Percentiles rank a stretch among this genome's conserved stretches.
Evolutionary conservation across 2,329 filamentous ascomycete genomes (phyloP).

Genomic region (Mariannaea sp.): DNA sequence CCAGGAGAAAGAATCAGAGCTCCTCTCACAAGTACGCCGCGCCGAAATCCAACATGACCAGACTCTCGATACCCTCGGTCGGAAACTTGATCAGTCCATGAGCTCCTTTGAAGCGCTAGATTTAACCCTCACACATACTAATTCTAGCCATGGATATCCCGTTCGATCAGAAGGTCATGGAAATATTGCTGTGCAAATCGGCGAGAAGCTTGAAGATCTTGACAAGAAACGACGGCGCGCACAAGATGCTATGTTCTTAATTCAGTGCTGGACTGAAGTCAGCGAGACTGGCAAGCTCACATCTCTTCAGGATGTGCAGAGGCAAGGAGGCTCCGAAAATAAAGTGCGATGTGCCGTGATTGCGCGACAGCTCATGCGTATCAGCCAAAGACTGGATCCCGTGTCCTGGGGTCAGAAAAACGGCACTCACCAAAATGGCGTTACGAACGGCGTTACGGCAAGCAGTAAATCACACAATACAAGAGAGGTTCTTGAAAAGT

Average conservation of each 20-base stretch:
- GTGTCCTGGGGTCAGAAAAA: slow-evolving; percentile 71
- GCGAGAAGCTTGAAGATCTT: slow-evolving; percentile 89
- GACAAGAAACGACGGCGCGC: slow-evolving; percentile 90
- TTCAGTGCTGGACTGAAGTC: slow-evolving; percentile 96
- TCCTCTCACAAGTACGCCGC: slow-evolving; percentile 84
- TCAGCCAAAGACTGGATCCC: slow-evolving; percentile 88
- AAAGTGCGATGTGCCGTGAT: slow-evolving; percentile 95
- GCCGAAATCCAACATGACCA: slow-evolving; percentile 92
- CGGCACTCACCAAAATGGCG: slow-evolving; percentile 55
- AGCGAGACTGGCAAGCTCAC: slow-evolving; percentile 86
- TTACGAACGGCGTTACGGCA: slow-evolving; percentile 51
- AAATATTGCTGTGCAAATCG: slow-evolving; percentile 92
- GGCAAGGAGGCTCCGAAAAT: slow-evolving; percentile 83
- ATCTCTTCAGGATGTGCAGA: slow-evolving; percentile 84
- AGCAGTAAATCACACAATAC: slow-evolving; percentile 65
- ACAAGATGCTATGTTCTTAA: slow-evolving; percentile 90
- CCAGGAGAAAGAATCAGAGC: slow-evolving; percentile 86
- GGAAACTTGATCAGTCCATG: slow-evolving; percentile 90
- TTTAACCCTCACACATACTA: slow-evolving; percentile 72
- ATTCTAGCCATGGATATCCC: slow-evolving; percentile 41
- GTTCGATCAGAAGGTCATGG: slow-evolving; percentile 65
- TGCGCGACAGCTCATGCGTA: slow-evolving; percentile 88
- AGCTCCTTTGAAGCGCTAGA: slow-evolving; percentile 91
- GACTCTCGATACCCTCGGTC: slow-evolving; percentile 84
- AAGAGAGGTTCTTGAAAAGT: slow-evolving; percentile 92